Conservation (phyloP, 768 basidiomycete genomes). For the Mycena vulgaris region DNA sequence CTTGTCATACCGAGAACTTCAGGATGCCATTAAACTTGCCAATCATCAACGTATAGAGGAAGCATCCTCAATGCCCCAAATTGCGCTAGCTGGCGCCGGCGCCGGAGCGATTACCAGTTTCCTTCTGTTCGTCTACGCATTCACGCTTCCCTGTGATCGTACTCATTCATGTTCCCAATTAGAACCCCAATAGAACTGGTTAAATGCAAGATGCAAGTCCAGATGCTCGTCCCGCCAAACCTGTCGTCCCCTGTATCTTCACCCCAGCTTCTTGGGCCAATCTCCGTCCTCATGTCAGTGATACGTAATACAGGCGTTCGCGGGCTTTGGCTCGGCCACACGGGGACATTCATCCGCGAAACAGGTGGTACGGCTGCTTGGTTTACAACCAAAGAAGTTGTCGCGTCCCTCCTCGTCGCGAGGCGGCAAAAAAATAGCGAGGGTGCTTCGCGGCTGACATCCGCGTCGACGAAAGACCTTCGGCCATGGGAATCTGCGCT, state of each 20-base stretch:
- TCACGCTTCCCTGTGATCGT: conserved; percentile 58
- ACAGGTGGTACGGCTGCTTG: conserved; percentile 91
- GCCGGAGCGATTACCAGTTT: conserved; percentile 92
- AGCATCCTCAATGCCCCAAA: conserved; percentile 75
- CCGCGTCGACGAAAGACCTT: conserved; percentile 43
- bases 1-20: conserved; percentile 86
- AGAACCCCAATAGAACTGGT: conserved; percentile 91
- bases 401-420: conserved; percentile 73
- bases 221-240: conserved; percentile 68
- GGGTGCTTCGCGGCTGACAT: conserved; percentile 29
- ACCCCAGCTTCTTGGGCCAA: conserved; percentile 68
- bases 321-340: conserved; percentile 70
- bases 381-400: conserved; percentile 88
- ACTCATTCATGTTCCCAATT: conserved; percentile 3
- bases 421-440: conserved; percentile 50
- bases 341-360: conserved; percentile 88
- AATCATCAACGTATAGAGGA: conserved; percentile 53
- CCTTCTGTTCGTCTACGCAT: conserved; percentile 84
- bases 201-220: conserved; percentile 95
- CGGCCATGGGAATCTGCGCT: conserved; percentile 83
- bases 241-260: conserved; percentile 12
- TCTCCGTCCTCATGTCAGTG: conserved; percentile 73
- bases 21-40: conserved; percentile 67
- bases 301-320: conserved; percentile 69
- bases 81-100: conserved; percentile 85